Evolutionary conservation across 257 asterid species (phyloP).

Genomic region (Przewalskia tangutica): DNA sequence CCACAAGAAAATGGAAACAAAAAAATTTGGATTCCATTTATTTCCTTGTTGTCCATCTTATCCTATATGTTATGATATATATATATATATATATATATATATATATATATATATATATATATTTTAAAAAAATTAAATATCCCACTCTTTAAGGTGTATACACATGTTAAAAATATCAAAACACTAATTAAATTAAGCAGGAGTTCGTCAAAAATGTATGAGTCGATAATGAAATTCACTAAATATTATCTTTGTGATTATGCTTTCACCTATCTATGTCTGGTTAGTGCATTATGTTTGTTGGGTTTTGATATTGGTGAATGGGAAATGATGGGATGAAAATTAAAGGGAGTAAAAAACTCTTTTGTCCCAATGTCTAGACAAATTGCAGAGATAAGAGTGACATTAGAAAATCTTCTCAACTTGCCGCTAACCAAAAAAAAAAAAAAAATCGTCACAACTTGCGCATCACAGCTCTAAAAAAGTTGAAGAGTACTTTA

Average conservation of each 20-base stretch:
- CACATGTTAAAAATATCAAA: not conserved
- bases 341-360: no score
- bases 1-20: constrained; percentile 1
- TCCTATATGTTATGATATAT: not conserved
- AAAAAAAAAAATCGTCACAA: not conserved
- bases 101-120: not conserved
- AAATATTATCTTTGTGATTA: not conserved
- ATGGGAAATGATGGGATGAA: no score
- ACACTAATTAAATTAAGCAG: not conserved
- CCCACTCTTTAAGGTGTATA: not conserved
- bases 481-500: not conserved
- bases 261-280: not conserved
- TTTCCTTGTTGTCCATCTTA: constrained; percentile 1
- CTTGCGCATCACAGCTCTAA: not conserved
- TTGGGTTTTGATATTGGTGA: no score
- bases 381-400: not conserved
- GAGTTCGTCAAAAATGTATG: not conserved
- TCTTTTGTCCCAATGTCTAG: no score
- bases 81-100: not conserved
- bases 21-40: not conserved
- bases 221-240: not conserved
- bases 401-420: not conserved
- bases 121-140: no score
- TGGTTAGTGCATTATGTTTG: not conserved
- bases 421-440: not conserved